Base-by-base conservation (phyloP, 805 yeast species). In the Kodamaea kakaduensis region DNA sequence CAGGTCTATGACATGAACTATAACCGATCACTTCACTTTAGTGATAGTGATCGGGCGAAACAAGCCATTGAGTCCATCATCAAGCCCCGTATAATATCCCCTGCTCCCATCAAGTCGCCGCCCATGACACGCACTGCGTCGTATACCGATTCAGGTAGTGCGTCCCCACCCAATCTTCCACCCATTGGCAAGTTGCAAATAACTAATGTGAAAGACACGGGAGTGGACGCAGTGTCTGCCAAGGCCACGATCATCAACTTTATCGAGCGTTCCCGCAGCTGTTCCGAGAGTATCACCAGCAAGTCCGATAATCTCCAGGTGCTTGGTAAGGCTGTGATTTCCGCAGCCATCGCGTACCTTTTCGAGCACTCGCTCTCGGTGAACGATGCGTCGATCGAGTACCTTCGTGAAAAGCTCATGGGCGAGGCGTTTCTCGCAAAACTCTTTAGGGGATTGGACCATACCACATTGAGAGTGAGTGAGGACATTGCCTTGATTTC, bases 211-310 rank as follows among this genome's bases (percentile, higher is more conserved):
- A 28, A 31, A 14, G 34, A 41, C 16, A 26, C 22, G 3, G 32
- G 36, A 28, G 39, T 43, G 33, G 42, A 44, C 45, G 25, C 45
- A 22, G 17, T 45, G 25, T 39, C 46, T 36, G 34, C 46, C 12
- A 41, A 40, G 18, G 36, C 42, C 6, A 23, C 38, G 15, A 24
- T 44, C 6, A 40, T 42, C 31, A 64, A 65, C 38, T 67, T 64
- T 31, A 71, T 83, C 34, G 82, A 80, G 45, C 69, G 75, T 31
- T 81, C 88, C 5, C 74, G 73, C 41, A 71, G 83, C 16, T 81
- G 87, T 46, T 64, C 73, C 24, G 76, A 74, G 40, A 64, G 77
- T 16, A 47, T 56, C 1, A 38, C 56, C 5, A 48, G 51, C 31
- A 48, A 52, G 21, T 55, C 62, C 4, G 71, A 74, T 13, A 75